Base-by-base conservation (phyloP, 345 rosid species). In the Pistacia integerrima region DNA sequence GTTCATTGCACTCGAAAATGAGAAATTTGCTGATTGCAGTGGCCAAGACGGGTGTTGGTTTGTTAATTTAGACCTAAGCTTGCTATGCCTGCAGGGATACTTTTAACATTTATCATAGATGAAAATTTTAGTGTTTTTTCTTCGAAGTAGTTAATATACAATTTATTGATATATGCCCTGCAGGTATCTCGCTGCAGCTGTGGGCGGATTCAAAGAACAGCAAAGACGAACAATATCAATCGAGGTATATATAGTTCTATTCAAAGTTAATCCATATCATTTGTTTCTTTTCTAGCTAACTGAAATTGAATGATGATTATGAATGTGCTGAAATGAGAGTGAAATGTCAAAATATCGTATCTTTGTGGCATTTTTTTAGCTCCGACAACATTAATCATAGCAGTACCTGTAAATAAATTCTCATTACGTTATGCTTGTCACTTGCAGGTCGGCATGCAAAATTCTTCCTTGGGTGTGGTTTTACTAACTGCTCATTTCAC, bases 361-460 rank as follows among this genome's bases (percentile, higher is more conserved):
- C 46, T 30, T 52, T 25, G 28, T 30, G 18, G 49, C 59, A 20
- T 68, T 51, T 49, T 35, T 1, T 33, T 59, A 58, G 1, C 57
- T 8, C 16, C 18, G n/a, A 62, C 33, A 25, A 5, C 48, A 41
- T 60, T 46, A 1, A 8, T 60, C 59, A 8, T 61, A 18, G 17
- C 36, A n/a, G 11, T 30, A 4, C 18, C 9, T 16, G 22, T 22
- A 22, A 22, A 28, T 22, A 49, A 28, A 62, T 61, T 11, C 2
- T 11, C 49, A 28, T 62, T 11, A 6, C 64, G 11, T 2, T 14
- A 2, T 14, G 5, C 11, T 28, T 9, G 4, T 38, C 4, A 18
- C 8, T 67, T 75, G 73, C 86, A 90, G 94, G 85, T 91, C 64
- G 94, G 92, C n/a, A 91, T 91, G 91, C 94, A 89, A 75, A 89